A percentile compares a stretch with the other conserved stretches of the same genome.
These are phyloP conservation scores for Penicillium paxilli DNA, from an alignment of 495 filamentous ascomycete species.

Conservation along the genomic window DNA sequence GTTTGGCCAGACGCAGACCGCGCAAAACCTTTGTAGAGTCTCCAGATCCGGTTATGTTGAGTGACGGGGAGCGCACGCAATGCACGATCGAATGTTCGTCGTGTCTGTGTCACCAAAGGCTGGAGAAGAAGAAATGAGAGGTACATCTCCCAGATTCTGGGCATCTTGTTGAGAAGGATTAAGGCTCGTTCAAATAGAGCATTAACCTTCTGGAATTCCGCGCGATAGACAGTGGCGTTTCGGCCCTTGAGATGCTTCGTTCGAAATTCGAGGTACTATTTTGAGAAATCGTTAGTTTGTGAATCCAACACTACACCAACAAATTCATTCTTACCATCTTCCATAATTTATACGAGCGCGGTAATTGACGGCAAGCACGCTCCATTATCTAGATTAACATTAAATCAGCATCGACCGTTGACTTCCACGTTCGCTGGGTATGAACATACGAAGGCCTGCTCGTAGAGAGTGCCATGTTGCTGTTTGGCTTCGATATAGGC, in stretches of 20 bases:
- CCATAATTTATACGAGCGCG: conserved; percentile 97
- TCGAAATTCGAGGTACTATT: conserved; percentile 83
- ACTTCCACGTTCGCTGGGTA: neutral
- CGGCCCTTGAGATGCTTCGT: conserved; percentile 78
- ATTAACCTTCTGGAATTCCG: conserved; percentile 92
- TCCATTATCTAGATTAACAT: conserved; percentile 60
- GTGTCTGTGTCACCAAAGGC: conserved; percentile 86
- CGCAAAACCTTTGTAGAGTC: conserved; percentile 86
- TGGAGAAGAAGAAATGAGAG: conserved; percentile 87
- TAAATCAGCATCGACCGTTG: conserved; percentile 7
- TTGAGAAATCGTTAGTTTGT: conserved; percentile 13
- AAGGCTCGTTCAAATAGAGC: conserved; percentile 91
- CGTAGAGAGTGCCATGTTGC: conserved; percentile 80
- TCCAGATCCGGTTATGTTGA: conserved; percentile 97
- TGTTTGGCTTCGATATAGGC: conserved; percentile 91
- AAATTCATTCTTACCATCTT: conserved; percentile 81
- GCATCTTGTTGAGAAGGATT: conserved; percentile 98
- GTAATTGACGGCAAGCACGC: conserved; percentile 83
- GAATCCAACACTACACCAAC: too few species aligned
- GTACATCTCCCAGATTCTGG: conserved; percentile 97
- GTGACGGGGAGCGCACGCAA: conserved; percentile 93
- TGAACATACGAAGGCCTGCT: conserved; percentile 79
- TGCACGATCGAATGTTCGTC: conserved; percentile 90
- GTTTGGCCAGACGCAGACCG: conserved; percentile 90
- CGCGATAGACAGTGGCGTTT: conserved; percentile 77